Percentiles rank a stretch among this genome's conserved stretches.
Evolutionary conservation across 164 flowering plant species (phyloP).

Genomic region (Macadamia integrifolia): DNA sequence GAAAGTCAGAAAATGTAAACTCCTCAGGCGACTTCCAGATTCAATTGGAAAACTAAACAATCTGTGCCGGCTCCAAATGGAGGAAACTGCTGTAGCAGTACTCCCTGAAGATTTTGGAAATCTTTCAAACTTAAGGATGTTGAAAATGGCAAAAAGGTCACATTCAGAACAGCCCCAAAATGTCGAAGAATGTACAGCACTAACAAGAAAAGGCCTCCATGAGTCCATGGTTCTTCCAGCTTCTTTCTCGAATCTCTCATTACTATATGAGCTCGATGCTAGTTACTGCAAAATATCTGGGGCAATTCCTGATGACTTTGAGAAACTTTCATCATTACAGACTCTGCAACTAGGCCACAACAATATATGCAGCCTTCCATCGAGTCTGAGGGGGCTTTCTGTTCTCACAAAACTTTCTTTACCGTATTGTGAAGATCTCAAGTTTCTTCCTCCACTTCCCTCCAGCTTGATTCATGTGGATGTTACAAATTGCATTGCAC

Average conservation of each 20-base stretch:
- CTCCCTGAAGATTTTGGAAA: not conserved
- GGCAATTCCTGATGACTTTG: constrained; percentile 30
- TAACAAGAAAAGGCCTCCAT: not conserved
- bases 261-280: constrained; percentile 26
- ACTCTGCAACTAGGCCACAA: constrained; percentile 26
- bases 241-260: constrained; percentile 32
- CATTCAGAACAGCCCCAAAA: not conserved
- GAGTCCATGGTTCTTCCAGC: constrained; percentile 15
- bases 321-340: constrained; percentile 28
- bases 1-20: not conserved
- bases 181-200: not conserved
- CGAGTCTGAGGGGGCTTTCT: constrained; percentile 29
- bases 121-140: not conserved
- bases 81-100: not conserved
- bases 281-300: constrained; percentile 32
- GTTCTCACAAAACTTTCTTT: constrained; percentile 22
- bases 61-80: not conserved
- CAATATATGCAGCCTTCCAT: constrained; percentile 29
- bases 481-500: constrained; percentile 22
- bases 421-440: constrained; percentile 23
- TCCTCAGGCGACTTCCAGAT: not conserved
- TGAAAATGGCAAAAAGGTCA: not conserved
- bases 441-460: constrained; percentile 37
- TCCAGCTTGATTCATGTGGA: constrained; percentile 22
- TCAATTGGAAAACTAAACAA: not conserved